Evolutionary conservation across 225 moss, liverwort and hornwort genomes (phyloP).

Genomic region (Physcomitrellopsis africana): DNA sequence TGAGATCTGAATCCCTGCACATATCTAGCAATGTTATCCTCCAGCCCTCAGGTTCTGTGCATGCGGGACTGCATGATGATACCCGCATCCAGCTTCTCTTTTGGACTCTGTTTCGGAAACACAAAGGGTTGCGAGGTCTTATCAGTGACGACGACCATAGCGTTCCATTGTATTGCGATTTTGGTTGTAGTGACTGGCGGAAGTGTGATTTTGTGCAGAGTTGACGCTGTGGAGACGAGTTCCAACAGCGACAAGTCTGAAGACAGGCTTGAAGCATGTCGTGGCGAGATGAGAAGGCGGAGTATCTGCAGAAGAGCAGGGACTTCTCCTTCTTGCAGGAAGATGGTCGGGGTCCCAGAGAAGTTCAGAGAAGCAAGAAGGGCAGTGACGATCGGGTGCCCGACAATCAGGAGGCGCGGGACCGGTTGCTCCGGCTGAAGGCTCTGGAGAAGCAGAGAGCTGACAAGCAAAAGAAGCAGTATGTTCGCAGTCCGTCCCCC

Average conservation of each 20-base stretch:
- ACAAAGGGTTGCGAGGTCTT: not conserved
- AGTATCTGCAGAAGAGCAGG: slow-evolving; percentile 60
- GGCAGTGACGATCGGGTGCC: slow-evolving; percentile 36
- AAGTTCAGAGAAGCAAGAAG: slow-evolving; percentile 38
- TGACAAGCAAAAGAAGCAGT: slow-evolving; percentile 54
- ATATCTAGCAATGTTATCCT: no score
- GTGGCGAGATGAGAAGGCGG: slow-evolving; percentile 64
- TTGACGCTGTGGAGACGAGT: slow-evolving; percentile 7
- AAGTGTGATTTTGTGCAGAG: not conserved
- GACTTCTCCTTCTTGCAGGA: slow-evolving; percentile 61
- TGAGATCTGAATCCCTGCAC: no score
- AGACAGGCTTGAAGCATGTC: slow-evolving; percentile 46
- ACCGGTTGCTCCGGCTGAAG: slow-evolving; percentile 52
- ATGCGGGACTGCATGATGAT: no score
- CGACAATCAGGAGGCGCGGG: slow-evolving; percentile 52
- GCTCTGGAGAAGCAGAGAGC: slow-evolving; percentile 62
- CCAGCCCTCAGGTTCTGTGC: no score
- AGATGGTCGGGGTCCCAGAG: slow-evolving; percentile 36
- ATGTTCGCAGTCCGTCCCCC: slow-evolving; percentile 37
- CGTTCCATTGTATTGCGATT: not conserved
- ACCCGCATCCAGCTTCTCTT: no score
- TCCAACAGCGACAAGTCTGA: not conserved
- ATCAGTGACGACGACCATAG: not conserved
- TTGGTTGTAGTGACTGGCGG: slow-evolving; percentile 9
- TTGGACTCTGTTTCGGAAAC: not conserved